phyloP scores from a whole-genome alignment of 2,329 filamentous ascomycete species.

The Neocucurbitaria cava region DNA sequence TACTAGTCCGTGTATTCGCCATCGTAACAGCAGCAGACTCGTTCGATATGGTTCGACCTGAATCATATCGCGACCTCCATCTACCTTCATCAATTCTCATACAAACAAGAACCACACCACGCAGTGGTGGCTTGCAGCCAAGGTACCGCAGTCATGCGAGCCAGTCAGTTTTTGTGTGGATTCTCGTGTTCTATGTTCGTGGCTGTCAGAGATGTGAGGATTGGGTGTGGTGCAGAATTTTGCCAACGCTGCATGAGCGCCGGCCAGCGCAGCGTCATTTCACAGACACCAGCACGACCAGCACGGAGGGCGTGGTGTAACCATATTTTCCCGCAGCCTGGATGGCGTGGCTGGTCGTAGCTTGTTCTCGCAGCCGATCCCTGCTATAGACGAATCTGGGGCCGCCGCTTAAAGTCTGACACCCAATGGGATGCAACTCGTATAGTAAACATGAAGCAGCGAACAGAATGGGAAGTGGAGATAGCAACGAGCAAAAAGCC shows the following conservation, averaged over 20 bases:
- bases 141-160: conserved; percentile 10
- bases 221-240: conserved; percentile 20
- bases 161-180: conserved; percentile 4
- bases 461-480: conserved; percentile 1
- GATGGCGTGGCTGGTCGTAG: conserved; percentile 15
- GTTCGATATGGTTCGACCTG: conserved; percentile 13
- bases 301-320: conserved; percentile 27
- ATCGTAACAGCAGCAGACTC: conserved; percentile 5
- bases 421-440: conserved; percentile 16
- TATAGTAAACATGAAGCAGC: conserved; percentile 12
- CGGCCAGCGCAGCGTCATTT: conserved; percentile 16
- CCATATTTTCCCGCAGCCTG: conserved; percentile 19
- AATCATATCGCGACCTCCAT: conserved; percentile 4
- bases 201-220: conserved; percentile 15
- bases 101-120: conserved; percentile 12
- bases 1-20: conserved; percentile 6
- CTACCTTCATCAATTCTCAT: conserved; percentile 16
- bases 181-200: conserved; percentile 3
- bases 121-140: conserved; percentile 10
- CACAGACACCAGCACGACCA: conserved; percentile 25
- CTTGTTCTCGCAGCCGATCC: conserved; percentile 29
- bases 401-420: conserved; percentile 28
- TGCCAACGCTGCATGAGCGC: conserved; percentile 15
- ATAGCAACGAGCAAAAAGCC: background rate
- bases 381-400: conserved; percentile 20